Evolutionary conservation across 108 stramenopile genomes (phyloP), one percentile per base, ranked within the genome.

Genomic region (Schizochytrium sp.): DNA sequence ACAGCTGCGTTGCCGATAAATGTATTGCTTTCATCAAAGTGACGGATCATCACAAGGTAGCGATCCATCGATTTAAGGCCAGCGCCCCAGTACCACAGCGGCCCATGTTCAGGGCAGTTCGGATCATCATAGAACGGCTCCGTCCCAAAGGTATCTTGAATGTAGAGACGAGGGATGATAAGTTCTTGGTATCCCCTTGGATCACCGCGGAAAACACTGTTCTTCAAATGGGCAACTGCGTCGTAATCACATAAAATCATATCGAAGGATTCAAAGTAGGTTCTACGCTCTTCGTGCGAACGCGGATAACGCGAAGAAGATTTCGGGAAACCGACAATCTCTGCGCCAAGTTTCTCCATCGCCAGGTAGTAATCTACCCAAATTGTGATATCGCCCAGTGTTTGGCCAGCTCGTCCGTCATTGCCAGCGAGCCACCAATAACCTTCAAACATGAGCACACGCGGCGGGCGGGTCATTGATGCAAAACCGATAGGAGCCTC

Each of bases 331-430:
- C 64, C 64, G 12, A 13, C 1, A 15, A 69, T 69, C 28, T 69
- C 64, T 0, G 28, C 64, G 64, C 64, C 64, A 44, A 69, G 64
- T 69, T 69, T 69, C 15, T 69, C 64, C 64, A 69, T 69, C 42
- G 64, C 64, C 19, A 69, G 64, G 28, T 69, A 69, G 15, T 69
- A 69, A 44, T 69, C 64, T 7, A 69, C 64, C 64, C 64, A 69
- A 15, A 69, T 69, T 1, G 64, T 69, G 28, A 69, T 69, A 15
- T 69, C 64, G 28, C 64, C 64, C 19, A 69, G 64, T 7, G 64
- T 69, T 44, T 69, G 64, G 5, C 64, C 64, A 0, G 12, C 28
- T 15, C 3, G 40, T 0, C 64, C 64, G 15, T 69, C 3, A 8
- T 69, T 12, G 1, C 28, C 28, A 1, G 12, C 17, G 2, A 69